Conservation (phyloP, 179 eudicot genomes). For the Dionaea muscipula region DNA sequence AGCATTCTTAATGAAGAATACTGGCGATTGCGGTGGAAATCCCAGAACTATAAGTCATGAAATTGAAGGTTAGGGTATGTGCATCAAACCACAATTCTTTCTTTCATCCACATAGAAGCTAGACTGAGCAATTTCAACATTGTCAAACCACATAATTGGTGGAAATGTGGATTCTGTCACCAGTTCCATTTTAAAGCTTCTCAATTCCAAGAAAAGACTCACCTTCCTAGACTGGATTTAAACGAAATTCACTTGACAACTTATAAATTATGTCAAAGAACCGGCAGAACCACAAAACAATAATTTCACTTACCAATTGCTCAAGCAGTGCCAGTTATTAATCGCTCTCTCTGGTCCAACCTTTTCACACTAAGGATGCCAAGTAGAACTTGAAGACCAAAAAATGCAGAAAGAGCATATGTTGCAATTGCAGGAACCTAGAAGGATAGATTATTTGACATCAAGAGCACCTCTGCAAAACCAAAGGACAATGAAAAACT, state of each 20-base stretch:
- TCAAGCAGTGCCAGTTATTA: constrained; percentile 96
- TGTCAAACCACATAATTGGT: too few species aligned
- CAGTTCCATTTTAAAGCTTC: too few species aligned
- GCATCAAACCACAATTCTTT: too few species aligned
- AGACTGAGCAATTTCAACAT: too few species aligned
- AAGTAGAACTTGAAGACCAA: constrained; percentile 74
- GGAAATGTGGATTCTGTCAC: too few species aligned
- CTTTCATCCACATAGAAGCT: too few species aligned
- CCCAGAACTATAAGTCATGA: too few species aligned
- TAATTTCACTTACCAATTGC: constrained; percentile 24
- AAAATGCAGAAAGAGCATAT: constrained; percentile 47
- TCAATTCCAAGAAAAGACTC: too few species aligned
- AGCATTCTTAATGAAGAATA: too few species aligned
- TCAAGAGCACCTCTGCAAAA: background rate
- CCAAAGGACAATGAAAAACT: constrained; percentile 4
- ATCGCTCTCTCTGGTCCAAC: constrained; percentile 65
- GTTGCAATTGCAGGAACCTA: constrained; percentile 67
- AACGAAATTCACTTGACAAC: background rate
- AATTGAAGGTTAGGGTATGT: too few species aligned
- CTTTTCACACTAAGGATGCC: constrained; percentile 71
- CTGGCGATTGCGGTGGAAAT: too few species aligned
- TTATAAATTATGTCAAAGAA: background rate
- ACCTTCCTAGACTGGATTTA: too few species aligned
- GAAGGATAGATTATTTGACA: constrained; percentile 3
- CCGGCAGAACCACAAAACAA: background rate